Evolutionary conservation across 2,329 filamentous ascomycete species (phyloP).

Genomic region (Fusarium sp.): DNA sequence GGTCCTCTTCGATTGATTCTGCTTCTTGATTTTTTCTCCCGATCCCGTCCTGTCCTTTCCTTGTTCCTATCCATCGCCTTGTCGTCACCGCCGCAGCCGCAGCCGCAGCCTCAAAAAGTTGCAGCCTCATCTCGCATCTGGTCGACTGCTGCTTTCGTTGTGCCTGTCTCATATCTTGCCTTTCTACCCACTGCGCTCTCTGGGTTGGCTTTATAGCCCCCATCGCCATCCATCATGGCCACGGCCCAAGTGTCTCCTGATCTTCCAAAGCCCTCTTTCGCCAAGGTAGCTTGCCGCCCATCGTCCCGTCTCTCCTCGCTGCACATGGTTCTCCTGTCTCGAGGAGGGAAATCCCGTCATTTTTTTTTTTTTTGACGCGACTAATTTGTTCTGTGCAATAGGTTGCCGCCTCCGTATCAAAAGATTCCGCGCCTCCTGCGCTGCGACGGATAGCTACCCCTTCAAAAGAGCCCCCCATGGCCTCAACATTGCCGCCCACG

Average conservation of each 20-base stretch:
- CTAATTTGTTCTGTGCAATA: conserved; percentile 44
- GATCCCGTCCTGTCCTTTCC: conserved; percentile 45
- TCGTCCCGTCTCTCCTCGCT: conserved; percentile 5
- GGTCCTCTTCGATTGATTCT: conserved; percentile 63
- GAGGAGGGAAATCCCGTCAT: conserved; percentile 8
- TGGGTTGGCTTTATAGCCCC: conserved; percentile 37
- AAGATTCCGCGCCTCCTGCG: conserved; percentile 44
- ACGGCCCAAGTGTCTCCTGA: conserved; percentile 57
- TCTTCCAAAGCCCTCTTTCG: conserved; percentile 71
- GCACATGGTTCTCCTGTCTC: conserved; percentile 15
- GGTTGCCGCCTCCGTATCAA: conserved; percentile 58
- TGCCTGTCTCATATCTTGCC: conserved; percentile 30
- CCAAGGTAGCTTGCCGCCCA: conserved; percentile 64
- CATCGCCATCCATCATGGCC: conserved; percentile 52
- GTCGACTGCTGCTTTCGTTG: conserved; percentile 28
- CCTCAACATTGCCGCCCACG: conserved; percentile 26
- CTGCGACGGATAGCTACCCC: conserved; percentile 41
- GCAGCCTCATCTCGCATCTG: conserved; percentile 33
- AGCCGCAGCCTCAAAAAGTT: conserved; percentile 29
- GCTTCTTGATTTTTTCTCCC: conserved; percentile 57
- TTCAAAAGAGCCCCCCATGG: conserved; percentile 39
- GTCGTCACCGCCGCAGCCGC: conserved; percentile 39
- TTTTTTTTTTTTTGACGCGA: conserved; percentile 14
- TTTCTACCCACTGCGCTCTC: conserved; percentile 30
- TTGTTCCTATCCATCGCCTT: conserved; percentile 25